These are phyloP conservation scores for Rosellinia necatrix DNA, from an alignment of 2,329 filamentous ascomycete species.

Conservation along the genomic window DNA sequence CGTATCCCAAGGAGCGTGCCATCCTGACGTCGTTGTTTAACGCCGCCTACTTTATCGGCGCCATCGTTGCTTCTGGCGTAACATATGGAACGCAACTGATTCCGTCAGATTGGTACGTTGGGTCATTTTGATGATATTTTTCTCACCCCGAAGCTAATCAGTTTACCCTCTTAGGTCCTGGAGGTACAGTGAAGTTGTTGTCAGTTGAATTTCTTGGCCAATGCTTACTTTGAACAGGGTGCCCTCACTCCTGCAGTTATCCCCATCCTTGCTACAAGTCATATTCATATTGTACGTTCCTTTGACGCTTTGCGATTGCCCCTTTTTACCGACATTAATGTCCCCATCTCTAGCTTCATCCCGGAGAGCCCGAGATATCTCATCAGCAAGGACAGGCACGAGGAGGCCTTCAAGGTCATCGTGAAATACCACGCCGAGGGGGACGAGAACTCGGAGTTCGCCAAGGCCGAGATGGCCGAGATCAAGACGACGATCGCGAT, in stretches of 20 bases:
- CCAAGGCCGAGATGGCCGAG: conserved; percentile 56
- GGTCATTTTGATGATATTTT: not conserved
- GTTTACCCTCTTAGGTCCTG: conserved; percentile 31
- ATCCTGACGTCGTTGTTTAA: conserved; percentile 64
- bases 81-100: conserved; percentile 50
- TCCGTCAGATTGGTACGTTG: conserved; percentile 37
- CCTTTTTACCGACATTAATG: conserved; percentile 2
- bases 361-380: conserved; percentile 41
- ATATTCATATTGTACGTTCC: conserved; percentile 44
- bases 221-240: conserved; percentile 43
- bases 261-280: conserved; percentile 46
- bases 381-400: conserved; percentile 40
- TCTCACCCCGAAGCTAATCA: conserved; percentile 20
- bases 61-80: conserved; percentile 54
- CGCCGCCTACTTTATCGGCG: conserved; percentile 60
- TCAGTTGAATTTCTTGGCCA: not conserved
- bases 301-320: not conserved
- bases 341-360: conserved; percentile 31
- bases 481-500: conserved; percentile 55
- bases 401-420: conserved; percentile 40
- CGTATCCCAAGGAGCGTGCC: conserved; percentile 63
- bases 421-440: conserved; percentile 51
- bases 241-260: conserved; percentile 51
- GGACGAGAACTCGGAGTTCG: conserved; percentile 50
- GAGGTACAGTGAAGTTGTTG: conserved; percentile 36